phyloP scores from a whole-genome alignment of 768 basidiomycete species.

The Mycena leptocephala region DNA sequence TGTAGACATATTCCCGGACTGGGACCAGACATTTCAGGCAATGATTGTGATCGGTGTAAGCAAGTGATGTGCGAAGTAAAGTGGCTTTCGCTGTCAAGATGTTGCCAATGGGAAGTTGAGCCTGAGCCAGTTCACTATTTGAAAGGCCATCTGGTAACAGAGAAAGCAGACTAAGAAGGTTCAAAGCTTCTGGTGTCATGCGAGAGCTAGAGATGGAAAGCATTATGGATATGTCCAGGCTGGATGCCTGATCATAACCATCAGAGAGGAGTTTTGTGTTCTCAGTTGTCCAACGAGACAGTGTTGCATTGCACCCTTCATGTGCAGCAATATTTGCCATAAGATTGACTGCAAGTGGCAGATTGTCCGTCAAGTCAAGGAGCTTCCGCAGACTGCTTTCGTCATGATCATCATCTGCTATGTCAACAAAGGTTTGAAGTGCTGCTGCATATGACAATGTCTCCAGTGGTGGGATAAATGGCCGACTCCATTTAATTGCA shows the following conservation, averaged over 20 bases:
- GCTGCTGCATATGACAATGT: slow-evolving; percentile 5
- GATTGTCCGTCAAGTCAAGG: neutral
- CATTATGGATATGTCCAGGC: slow-evolving; percentile 21
- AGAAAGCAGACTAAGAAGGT: slow-evolving; percentile 10
- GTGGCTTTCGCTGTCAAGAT: neutral
- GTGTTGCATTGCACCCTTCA: slow-evolving; percentile 1
- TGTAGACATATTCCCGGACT: slow-evolving; percentile 16
- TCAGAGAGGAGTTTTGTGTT: slow-evolving; percentile 7
- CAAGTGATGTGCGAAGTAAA: slow-evolving; percentile 15
- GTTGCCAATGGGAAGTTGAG: neutral
- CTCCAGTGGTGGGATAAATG: neutral
- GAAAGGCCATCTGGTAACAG: slow-evolving; percentile 16
- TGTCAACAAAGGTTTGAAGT: slow-evolving; percentile 16
- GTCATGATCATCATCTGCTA: slow-evolving; percentile 10
- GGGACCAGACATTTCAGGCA: slow-evolving; percentile 8
- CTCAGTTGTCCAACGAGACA: slow-evolving; percentile 12
- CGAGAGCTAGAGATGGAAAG: slow-evolving; percentile 15
- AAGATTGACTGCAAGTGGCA: too few relatives aligned
- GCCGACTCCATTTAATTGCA: slow-evolving; percentile 9
- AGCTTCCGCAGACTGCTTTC: neutral
- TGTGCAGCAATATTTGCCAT: neutral
- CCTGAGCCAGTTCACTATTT: neutral
- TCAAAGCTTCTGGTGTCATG: neutral
- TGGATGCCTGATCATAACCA: too few relatives aligned
- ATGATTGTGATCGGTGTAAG: neutral